A percentile compares a stretch with the other conserved stretches of the same genome.
Conservation (phyloP, 2,329 filamentous ascomycete genomes). For the Xylariales sp. region DNA sequence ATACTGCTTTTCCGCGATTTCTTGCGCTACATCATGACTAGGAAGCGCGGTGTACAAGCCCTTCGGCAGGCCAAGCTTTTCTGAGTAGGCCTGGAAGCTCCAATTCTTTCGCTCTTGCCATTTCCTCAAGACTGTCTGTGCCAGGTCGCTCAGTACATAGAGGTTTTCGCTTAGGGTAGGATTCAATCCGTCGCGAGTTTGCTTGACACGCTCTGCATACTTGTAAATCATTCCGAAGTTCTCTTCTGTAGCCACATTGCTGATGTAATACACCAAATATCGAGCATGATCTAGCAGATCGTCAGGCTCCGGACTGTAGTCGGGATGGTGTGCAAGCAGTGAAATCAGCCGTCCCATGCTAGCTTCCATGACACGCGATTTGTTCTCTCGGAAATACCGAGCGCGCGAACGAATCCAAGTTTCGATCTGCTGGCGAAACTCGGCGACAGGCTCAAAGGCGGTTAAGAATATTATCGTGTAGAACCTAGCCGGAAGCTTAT, state of each 20-base stretch:
- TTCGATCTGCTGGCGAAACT: slow-evolving; percentile 68
- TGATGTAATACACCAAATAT: slow-evolving; percentile 88
- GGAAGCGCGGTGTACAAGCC: slow-evolving; percentile 73
- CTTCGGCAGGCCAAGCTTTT: slow-evolving; percentile 74
- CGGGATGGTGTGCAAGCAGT: slow-evolving; percentile 87
- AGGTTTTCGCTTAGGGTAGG: slow-evolving; percentile 66
- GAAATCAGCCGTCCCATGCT: slow-evolving; percentile 80
- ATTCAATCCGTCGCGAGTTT: slow-evolving; percentile 75
- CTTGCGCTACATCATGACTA: slow-evolving; percentile 73
- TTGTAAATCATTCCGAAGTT: slow-evolving; percentile 89
- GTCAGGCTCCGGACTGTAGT: slow-evolving; percentile 65
- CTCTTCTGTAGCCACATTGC: slow-evolving; percentile 74
- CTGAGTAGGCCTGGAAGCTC: slow-evolving; percentile 78
- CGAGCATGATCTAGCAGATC: slow-evolving; percentile 77
- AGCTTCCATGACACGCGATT: slow-evolving; percentile 65
- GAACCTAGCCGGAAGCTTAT: slow-evolving; percentile 69
- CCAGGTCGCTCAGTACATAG: slow-evolving; percentile 83
- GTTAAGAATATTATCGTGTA: slow-evolving; percentile 87
- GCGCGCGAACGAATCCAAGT: slow-evolving; percentile 88
- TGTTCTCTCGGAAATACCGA: slow-evolving; percentile 55
- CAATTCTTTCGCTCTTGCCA: slow-evolving; percentile 86
- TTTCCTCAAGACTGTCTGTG: slow-evolving; percentile 74
- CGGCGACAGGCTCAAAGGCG: slow-evolving; percentile 79
- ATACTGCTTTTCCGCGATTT: slow-evolving; percentile 82
- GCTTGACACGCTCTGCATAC: slow-evolving; percentile 89